Percentiles rank a stretch among this genome's conserved stretches.
Conservation (phyloP, 106 monocot species). For the Posidonia australis region DNA sequence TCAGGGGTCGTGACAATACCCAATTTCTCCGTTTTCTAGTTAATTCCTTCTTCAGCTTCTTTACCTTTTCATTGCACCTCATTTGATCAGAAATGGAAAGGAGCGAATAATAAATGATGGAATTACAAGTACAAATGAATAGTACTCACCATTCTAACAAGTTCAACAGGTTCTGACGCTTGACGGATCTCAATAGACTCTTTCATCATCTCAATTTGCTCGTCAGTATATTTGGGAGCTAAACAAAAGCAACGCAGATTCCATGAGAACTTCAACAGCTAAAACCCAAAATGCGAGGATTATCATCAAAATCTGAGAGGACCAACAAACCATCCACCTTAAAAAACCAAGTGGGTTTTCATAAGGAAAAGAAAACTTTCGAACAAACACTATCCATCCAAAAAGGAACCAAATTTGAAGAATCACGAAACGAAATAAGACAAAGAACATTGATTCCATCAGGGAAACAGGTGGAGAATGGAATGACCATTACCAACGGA, state of each 20-base stretch:
- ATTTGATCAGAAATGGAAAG: too few relatives aligned
- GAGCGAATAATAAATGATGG: too few relatives aligned
- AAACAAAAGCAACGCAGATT: background rate
- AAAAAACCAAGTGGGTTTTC: background rate
- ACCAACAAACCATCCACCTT: background rate
- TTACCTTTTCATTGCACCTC: too few relatives aligned
- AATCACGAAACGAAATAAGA: background rate
- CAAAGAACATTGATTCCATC: background rate
- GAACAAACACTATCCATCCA: too few relatives aligned
- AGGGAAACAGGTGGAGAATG: constrained; percentile 14
- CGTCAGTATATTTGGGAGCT: constrained; percentile 40
- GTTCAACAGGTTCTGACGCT: constrained; percentile 46
- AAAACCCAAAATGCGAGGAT: background rate
- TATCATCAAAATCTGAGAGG: background rate
- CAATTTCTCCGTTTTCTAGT: constrained; percentile 24
- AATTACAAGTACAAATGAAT: too few relatives aligned
- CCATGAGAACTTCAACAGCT: too few relatives aligned
- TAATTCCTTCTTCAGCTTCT: constrained; percentile 37
- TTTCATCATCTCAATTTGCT: constrained; percentile 53
- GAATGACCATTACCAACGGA: background rate
- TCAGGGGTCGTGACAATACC: constrained; percentile 36
- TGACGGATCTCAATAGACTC: constrained; percentile 56
- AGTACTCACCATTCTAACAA: constrained; percentile 41
- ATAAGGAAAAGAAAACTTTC: too few relatives aligned
- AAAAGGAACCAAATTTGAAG: background rate